Evolutionary conservation across 108 stramenopile genomes (phyloP).

Genomic region (Cyclotella sp.): DNA sequence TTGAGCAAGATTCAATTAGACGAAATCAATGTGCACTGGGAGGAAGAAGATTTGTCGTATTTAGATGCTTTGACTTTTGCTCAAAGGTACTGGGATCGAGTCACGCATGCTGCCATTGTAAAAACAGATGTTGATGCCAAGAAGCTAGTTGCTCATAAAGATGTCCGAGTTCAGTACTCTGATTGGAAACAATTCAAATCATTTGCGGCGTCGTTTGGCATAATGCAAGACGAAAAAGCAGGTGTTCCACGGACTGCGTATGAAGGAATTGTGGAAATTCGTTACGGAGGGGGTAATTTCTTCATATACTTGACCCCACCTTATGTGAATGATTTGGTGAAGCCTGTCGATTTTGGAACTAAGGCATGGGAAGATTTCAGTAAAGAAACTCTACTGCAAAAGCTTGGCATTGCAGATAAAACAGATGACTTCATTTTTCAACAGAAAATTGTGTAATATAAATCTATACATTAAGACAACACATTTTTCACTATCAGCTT

Average conservation of each 20-base stretch:
- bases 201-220: conserved; percentile 64
- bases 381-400: conserved; percentile 32
- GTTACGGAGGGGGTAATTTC: conserved; percentile 49
- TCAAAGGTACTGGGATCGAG: conserved; percentile 51
- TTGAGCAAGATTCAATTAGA: conserved; percentile 68
- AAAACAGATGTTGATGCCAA: conserved; percentile 53
- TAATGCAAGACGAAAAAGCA: conserved; percentile 93
- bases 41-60: conserved; percentile 66
- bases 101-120: conserved; percentile 48
- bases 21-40: conserved; percentile 68
- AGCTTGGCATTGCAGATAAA: conserved; percentile 5
- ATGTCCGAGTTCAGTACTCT: conserved; percentile 64
- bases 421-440: conserved; percentile 1
- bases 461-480: no score
- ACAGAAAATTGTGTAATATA: background rate
- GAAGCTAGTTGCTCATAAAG: conserved; percentile 31
- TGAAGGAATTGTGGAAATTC: conserved; percentile 87
- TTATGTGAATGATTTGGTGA: conserved; percentile 13
- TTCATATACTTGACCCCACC: conserved; percentile 66
- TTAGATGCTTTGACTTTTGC: conserved; percentile 58
- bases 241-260: conserved; percentile 90
- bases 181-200: conserved; percentile 52
- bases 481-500: no score
- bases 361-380: conserved; percentile 40
- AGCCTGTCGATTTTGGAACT: conserved; percentile 37